Base-by-base conservation (phyloP, 2,329 filamentous ascomycete species). In the Colletotrichum musae region DNA sequence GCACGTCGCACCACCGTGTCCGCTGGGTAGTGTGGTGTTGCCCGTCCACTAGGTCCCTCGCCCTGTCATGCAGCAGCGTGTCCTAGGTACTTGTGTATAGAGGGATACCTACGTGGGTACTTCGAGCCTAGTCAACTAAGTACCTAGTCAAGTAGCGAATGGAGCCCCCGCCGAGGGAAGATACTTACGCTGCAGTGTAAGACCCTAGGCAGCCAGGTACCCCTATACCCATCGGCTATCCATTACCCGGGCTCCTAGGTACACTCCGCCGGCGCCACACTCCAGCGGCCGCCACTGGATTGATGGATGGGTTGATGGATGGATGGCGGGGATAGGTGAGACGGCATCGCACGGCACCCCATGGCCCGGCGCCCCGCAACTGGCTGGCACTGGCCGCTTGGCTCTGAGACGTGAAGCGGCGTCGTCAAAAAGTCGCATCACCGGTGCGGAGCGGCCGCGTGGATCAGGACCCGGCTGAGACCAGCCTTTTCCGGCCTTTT, bases 1-100 rank as follows among this genome's bases (percentile, higher is more conserved):
- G 39, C 39, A 48, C 48, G 59, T 68, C 58, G 64, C 45, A 57
- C 58, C 32, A 51, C 51, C 58, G 15, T 45, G 51, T 63, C 58
- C 36, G 63, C 58, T 26, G 51, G 13, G 64, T 67, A 51, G 24
- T 24, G 50, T 67, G 39, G 36, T 24, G 21, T 24, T 24, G 21
- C 21, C 21, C 21, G 21, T 24, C 21, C 21, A 24, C 21, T 24
- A 24, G 21, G 21, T 24, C 21, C 21, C 21, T 24, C 21, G 3
- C 32, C 7, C 32, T 36, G 32, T 36, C 32, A 36, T 36, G 32
- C 32, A 36, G 32, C 32, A 36, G 32, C 32, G 32, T 9, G 32
- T 36, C 32, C 9, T 36, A 36, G 7, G 28, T 32, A 32, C 18
- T 24, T 24, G 21, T 24, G 21, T 4, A 24, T 24, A 24, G 21